Evolutionary conservation across 306 rosid genomes (phyloP), one percentile per base, ranked within the genome.

Genomic region (Abrus pulchellus): DNA sequence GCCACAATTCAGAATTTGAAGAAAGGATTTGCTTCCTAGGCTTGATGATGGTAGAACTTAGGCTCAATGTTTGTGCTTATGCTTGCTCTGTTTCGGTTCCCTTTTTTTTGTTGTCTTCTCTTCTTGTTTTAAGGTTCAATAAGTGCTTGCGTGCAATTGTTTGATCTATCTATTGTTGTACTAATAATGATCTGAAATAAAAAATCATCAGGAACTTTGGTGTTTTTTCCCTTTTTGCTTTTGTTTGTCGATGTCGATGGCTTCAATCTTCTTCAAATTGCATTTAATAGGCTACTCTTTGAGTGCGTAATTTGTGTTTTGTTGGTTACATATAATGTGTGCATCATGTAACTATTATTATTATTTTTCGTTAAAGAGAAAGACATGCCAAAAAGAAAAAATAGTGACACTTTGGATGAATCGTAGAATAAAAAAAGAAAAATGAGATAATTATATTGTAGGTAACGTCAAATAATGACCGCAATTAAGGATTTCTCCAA

Each of bases 1-100:
- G n/a, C 66, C 63, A 86, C 85, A 64, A 80, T 89, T 78, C 63
- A 83, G 9, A 72, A 12, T 27, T 77, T 88, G 66, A 89, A 86
- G 78, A 82, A 86, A 28, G 86, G 83, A 6, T 87, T 88, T 80
- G 72, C 86, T 75, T 66, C 87, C 27, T 12, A 61, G 52, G 57
- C 48, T 33, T 59, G 28, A 50, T 47, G 20, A 8, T 30, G 48
- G 59, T 69, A 10, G 36, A 27, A 78, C 45, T 44, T 65, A 28
- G 52, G 29, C 36, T 73, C 78, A 41, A 55, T 4, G 6, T 11
- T 27, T 28, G 30, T 74, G 8, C 28, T 5, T 74, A 4, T 36
- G 40, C 2, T 36, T 36, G 28, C 1, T 13, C 3, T 79, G 64
- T 79, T 69, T 45, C 20, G 0, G n/a, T 50, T 2, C 1, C 1